Conservation (phyloP, 1,284 basidiomycete species). For the Phaffia rhodozyma region DNA sequence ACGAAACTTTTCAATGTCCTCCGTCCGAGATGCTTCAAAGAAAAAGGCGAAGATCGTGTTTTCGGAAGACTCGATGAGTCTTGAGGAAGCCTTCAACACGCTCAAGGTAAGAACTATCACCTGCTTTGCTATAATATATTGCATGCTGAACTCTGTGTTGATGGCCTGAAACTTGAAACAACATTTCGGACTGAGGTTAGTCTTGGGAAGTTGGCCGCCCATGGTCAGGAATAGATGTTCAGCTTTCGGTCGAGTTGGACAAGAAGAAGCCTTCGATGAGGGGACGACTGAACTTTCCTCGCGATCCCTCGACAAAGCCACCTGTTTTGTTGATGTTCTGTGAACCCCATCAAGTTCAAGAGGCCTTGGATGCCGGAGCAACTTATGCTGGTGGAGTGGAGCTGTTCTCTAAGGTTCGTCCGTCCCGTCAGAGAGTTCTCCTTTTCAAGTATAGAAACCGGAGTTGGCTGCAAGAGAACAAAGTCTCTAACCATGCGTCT, state of each 20-base stretch:
- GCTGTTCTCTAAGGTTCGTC: slow-evolving; percentile 58
- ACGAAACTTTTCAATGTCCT: too few species aligned
- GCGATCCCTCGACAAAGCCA: slow-evolving; percentile 56
- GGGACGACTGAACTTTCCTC: slow-evolving; percentile 52
- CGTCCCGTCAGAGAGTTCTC: background rate
- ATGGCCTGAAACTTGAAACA: too few species aligned
- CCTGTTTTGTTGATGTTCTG: slow-evolving; percentile 72
- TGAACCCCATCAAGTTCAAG: slow-evolving; percentile 59
- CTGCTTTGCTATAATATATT: too few species aligned
- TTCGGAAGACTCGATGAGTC: too few species aligned
- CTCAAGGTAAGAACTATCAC: too few species aligned
- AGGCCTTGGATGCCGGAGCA: slow-evolving; percentile 64
- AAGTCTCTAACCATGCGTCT: background rate
- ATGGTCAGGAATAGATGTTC: slow-evolving; percentile 56
- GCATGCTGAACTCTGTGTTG: too few species aligned
- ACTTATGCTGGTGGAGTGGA: slow-evolving; percentile 70
- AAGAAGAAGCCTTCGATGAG: slow-evolving; percentile 61
- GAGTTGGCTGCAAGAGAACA: background rate
- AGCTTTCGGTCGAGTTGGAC: slow-evolving; percentile 57
- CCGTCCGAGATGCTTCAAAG: too few species aligned
- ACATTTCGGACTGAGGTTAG: slow-evolving; percentile 33
- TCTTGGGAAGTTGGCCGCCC: slow-evolving; percentile 59
- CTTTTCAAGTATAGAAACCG: background rate
- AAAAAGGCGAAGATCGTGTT: too few species aligned
- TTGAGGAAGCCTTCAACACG: too few species aligned